These are phyloP conservation scores for Neoboletus subvelutipes DNA, from an alignment of 768 basidiomycete genomes.

Conservation along the genomic window DNA sequence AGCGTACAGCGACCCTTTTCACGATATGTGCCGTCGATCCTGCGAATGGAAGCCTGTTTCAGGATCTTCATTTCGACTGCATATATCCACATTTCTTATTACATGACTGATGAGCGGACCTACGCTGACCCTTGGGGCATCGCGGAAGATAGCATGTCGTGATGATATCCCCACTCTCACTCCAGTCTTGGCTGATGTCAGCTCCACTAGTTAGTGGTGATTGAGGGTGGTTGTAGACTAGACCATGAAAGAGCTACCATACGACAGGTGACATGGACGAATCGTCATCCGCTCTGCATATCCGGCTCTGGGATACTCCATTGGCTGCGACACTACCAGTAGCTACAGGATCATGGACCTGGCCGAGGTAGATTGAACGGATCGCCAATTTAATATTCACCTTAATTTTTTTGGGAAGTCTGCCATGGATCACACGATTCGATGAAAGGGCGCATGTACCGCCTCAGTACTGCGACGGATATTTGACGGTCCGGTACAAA, in stretches of 20 bases:
- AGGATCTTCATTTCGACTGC: not conserved
- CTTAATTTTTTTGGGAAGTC: not conserved
- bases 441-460: too few species aligned
- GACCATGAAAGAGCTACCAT: not conserved
- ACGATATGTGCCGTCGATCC: not conserved
- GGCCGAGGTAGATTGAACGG: not conserved
- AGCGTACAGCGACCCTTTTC: not conserved
- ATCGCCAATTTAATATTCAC: not conserved
- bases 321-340: too few species aligned
- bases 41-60: not conserved
- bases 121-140: not conserved
- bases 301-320: not conserved
- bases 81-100: not conserved
- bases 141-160: too few species aligned
- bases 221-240: not conserved
- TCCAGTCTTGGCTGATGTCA: not conserved
- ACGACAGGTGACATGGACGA: not conserved
- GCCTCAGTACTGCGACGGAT: too few species aligned
- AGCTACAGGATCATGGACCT: too few species aligned
- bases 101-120: not conserved
- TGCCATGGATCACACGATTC: not conserved
- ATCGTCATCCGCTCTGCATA: not conserved
- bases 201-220: not conserved
- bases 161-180: not conserved
- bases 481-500: too few species aligned